Percentiles rank a stretch among this genome's conserved stretches.
Evolutionary conservation across 768 basidiomycete genomes (phyloP).

Genomic region (Dioszegia aurantiaca): DNA sequence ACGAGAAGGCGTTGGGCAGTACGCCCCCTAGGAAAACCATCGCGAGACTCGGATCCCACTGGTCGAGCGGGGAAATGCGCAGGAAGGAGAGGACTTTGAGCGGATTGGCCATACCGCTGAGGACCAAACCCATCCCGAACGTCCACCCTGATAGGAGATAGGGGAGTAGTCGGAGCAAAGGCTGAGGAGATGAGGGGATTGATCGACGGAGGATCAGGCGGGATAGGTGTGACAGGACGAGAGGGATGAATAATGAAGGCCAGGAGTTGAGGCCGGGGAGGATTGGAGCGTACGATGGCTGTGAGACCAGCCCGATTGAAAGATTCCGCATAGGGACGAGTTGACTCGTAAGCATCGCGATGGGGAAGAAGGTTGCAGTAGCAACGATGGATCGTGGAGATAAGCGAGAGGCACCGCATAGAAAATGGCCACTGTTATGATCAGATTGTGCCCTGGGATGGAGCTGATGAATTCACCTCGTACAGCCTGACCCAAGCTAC

Average conservation of each 20-base stretch:
- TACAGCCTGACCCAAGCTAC: slow-evolving; percentile 53
- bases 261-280: not conserved
- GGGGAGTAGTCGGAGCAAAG: slow-evolving; percentile 6
- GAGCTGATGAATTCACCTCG: slow-evolving; percentile 27
- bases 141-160: slow-evolving; percentile 42
- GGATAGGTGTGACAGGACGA: not conserved
- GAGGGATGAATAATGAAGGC: not conserved
- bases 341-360: slow-evolving; percentile 41
- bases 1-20: slow-evolving; percentile 47
- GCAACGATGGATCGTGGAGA: slow-evolving; percentile 51
- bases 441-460: slow-evolving; percentile 5
- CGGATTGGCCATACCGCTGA: slow-evolving; percentile 51
- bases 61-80: slow-evolving; percentile 25
- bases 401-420: slow-evolving; percentile 52
- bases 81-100: slow-evolving; percentile 51
- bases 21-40: slow-evolving; percentile 52
- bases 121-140: slow-evolving; percentile 49
- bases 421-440: slow-evolving; percentile 50
- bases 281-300: slow-evolving; percentile 1
- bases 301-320: not conserved
- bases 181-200: not conserved
- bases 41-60: slow-evolving; percentile 51
- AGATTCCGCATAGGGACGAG: slow-evolving; percentile 18
- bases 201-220: not conserved
- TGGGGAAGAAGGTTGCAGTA: slow-evolving; percentile 43